These are phyloP conservation scores for Metarhizium rileyi DNA, from an alignment of 2,329 filamentous ascomycete genomes.

Conservation along the genomic window DNA sequence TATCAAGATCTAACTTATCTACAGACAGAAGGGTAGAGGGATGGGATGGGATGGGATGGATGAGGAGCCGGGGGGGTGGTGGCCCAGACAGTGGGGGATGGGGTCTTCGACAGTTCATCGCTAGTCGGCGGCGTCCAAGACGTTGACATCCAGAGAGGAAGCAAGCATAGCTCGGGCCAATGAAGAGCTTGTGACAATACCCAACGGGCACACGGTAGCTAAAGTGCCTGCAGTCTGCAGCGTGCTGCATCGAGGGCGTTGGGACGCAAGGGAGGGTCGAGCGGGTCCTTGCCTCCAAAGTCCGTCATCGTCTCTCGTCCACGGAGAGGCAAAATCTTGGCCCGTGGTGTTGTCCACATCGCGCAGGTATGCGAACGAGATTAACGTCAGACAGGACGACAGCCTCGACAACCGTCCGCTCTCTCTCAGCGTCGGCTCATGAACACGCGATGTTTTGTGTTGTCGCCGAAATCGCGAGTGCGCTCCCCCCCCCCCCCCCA, in stretches of 20 bases:
- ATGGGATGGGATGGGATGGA: constrained; percentile 9
- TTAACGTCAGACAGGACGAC: constrained; percentile 28
- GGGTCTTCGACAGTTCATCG: constrained; percentile 12
- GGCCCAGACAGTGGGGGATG: constrained; percentile 3
- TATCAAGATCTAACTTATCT: constrained; percentile 26
- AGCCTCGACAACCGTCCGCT: constrained; percentile 14
- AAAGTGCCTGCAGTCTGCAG: constrained; percentile 20
- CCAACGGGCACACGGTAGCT: constrained; percentile 26
- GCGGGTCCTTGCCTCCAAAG: constrained; percentile 18
- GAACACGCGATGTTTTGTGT: constrained; percentile 6
- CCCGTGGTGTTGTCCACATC: constrained; percentile 3
- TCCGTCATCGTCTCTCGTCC: background rate
- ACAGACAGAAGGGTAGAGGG: constrained; percentile 11
- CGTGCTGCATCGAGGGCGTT: constrained; percentile 20
- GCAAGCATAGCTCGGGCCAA: constrained; percentile 16
- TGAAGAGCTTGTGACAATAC: constrained; percentile 15
- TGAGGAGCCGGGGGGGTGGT: constrained; percentile 9
- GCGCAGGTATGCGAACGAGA: constrained; percentile 30
- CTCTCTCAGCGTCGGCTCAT: constrained; percentile 12
- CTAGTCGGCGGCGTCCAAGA: constrained; percentile 8
- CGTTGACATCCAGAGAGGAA: constrained; percentile 14
- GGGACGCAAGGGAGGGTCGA: constrained; percentile 26
- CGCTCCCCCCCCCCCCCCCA: no score
- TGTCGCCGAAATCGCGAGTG: constrained; percentile 2
- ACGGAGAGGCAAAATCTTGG: constrained; percentile 4